Percentiles rank a stretch among this genome's conserved stretches.
Conservation (phyloP, 148 eudicot species). For the Heliamphora exappendiculata region DNA sequence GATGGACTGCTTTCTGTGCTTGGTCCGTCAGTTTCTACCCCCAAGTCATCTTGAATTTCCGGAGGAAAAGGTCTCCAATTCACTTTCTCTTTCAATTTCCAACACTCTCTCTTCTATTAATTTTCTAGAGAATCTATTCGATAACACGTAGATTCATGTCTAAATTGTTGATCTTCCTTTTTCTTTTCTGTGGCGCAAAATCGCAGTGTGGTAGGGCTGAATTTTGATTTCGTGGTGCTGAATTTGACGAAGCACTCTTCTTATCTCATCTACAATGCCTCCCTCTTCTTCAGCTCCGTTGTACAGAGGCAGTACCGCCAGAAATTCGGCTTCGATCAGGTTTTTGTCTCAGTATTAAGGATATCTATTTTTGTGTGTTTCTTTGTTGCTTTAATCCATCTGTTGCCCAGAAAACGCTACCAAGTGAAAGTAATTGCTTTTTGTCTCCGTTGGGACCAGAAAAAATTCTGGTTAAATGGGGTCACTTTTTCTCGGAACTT, state of each 20-base stretch:
- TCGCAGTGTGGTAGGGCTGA: constrained; percentile 77
- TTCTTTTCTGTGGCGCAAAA: neutral
- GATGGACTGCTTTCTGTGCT: constrained; percentile 79
- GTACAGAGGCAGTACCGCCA: constrained; percentile 68
- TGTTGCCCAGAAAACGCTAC: neutral
- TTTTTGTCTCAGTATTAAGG: neutral
- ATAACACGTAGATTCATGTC: neutral
- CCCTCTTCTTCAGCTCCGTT: constrained; percentile 71
- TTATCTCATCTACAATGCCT: constrained; percentile 69
- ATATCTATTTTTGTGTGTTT: neutral
- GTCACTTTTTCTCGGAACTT: neutral
- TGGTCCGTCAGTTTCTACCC: constrained; percentile 91
- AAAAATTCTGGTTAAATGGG: neutral
- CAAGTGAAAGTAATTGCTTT: neutral
- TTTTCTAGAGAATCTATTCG: neutral
- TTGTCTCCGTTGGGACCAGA: neutral
- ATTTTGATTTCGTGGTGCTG: constrained; percentile 68
- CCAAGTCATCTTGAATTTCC: constrained; percentile 65
- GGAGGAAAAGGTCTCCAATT: constrained; percentile 58
- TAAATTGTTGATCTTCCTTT: neutral
- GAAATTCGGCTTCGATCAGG: constrained; percentile 63
- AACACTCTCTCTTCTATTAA: neutral
- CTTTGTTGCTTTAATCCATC: neutral
- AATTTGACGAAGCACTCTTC: constrained; percentile 82
- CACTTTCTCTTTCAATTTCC: neutral